Evolutionary conservation across 2,329 filamentous ascomycete species (phyloP).

Genomic region (Cordyceps cicadae): DNA sequence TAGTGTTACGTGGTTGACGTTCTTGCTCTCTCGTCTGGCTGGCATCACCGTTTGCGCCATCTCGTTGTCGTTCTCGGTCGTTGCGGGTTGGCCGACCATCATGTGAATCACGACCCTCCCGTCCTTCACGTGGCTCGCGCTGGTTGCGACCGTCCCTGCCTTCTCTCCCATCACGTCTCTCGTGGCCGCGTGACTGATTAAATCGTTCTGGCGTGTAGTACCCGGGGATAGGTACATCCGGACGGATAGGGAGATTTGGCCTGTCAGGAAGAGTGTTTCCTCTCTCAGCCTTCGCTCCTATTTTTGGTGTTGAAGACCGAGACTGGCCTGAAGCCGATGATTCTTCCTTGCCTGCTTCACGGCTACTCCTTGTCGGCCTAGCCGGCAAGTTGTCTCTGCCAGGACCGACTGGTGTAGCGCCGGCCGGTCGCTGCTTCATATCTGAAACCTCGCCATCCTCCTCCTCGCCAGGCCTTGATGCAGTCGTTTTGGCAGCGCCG

Average conservation of each 20-base stretch:
- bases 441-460: constrained; percentile 71
- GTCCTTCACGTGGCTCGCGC: constrained; percentile 28
- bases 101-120: constrained; percentile 31
- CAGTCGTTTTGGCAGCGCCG: constrained; percentile 28
- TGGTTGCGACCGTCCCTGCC: constrained; percentile 23
- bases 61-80: constrained; percentile 7
- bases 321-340: constrained; percentile 14
- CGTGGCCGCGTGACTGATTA: constrained; percentile 31
- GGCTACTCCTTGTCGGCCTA: constrained; percentile 21
- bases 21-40: constrained; percentile 20
- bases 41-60: background rate
- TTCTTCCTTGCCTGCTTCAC: constrained; percentile 23
- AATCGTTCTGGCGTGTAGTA: constrained; percentile 40
- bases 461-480: constrained; percentile 36
- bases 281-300: constrained; percentile 18
- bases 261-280: constrained; percentile 30
- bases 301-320: constrained; percentile 21
- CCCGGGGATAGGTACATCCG: constrained; percentile 47
- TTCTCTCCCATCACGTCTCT: constrained; percentile 33
- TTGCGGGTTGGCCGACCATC: constrained; percentile 22
- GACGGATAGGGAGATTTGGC: constrained; percentile 45
- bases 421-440: constrained; percentile 27
- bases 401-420: constrained; percentile 10
- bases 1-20: constrained; percentile 25
- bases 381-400: constrained; percentile 27